phyloP scores from a whole-genome alignment of 2,329 filamentous ascomycete genomes.

The Hypoxylon sp. region DNA sequence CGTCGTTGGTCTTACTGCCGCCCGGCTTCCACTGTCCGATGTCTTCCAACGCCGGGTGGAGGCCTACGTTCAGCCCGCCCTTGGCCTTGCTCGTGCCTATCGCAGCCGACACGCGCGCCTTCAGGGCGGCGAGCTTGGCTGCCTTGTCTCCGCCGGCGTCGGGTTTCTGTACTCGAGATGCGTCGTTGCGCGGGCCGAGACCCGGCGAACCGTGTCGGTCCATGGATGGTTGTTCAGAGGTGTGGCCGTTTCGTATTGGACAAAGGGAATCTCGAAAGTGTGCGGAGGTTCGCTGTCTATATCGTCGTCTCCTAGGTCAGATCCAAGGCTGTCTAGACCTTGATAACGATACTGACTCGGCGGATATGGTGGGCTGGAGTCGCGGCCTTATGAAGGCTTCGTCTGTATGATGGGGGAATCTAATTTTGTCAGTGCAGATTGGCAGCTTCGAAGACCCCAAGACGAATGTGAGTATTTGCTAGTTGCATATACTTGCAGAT shows the following conservation, averaged over 20 bases:
- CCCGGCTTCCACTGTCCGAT: conserved; percentile 49
- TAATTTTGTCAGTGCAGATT: neutral
- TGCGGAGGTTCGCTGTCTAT: neutral
- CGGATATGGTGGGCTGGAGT: neutral
- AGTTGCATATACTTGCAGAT: neutral
- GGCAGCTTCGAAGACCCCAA: neutral
- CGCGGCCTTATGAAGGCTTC: neutral
- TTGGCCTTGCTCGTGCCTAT: conserved; percentile 59
- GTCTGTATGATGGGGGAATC: neutral
- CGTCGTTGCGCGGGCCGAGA: conserved; percentile 65
- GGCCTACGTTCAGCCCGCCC: conserved; percentile 68
- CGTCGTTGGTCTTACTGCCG: conserved; percentile 46
- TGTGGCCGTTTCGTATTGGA: neutral
- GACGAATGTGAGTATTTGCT: neutral
- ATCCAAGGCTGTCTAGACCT: neutral
- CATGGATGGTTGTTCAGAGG: conserved; percentile 49
- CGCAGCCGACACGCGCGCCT: conserved; percentile 79
- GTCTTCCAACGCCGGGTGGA: conserved; percentile 70
- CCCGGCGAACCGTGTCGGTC: conserved; percentile 60
- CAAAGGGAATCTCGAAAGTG: neutral
- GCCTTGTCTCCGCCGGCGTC: conserved; percentile 69
- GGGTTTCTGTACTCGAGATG: conserved; percentile 62
- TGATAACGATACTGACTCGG: neutral
- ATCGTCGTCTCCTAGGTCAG: neutral
- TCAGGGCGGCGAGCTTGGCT: conserved; percentile 77